Evolutionary conservation across 129 eudicot species (phyloP).

Genomic region (Flaveria trinervia): DNA sequence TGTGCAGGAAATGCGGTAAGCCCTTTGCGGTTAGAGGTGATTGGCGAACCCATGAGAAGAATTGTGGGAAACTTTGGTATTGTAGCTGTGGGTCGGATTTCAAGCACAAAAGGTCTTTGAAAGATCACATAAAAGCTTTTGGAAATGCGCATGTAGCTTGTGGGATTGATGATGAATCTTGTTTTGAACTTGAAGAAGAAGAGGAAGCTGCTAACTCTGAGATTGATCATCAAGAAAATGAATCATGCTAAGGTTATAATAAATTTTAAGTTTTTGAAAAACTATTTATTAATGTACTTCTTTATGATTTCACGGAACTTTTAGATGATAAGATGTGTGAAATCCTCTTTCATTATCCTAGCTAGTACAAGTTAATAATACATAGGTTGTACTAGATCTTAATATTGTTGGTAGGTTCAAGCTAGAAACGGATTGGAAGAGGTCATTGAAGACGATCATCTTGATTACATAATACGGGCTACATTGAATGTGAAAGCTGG

Average conservation of each 20-base stretch:
- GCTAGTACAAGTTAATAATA: slow-evolving; percentile 24
- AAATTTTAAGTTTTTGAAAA: slow-evolving; percentile 13
- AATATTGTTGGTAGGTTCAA: not conserved
- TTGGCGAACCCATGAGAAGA: slow-evolving; percentile 93
- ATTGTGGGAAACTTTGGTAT: slow-evolving; percentile 91
- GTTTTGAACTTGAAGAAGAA: slow-evolving; percentile 48
- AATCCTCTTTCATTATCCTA: slow-evolving; percentile 5
- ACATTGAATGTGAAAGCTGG: too few relatives aligned
- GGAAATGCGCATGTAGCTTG: slow-evolving; percentile 70
- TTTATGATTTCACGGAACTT: slow-evolving; percentile 18
- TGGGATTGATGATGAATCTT: slow-evolving; percentile 58
- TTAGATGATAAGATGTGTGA: slow-evolving; percentile 11
- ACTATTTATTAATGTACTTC: slow-evolving; percentile 19
- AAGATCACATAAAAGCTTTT: slow-evolving; percentile 82
- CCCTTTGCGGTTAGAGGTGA: slow-evolving; percentile 88
- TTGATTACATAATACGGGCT: too few relatives aligned
- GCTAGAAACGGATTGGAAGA: not conserved
- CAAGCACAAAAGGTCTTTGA: slow-evolving; percentile 83
- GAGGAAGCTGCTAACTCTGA: slow-evolving; percentile 56
- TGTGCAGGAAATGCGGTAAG: slow-evolving; percentile 82
- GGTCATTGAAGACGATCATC: not conserved
- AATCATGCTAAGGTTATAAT: slow-evolving; percentile 13
- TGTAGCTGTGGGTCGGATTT: slow-evolving; percentile 87
- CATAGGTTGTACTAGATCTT: slow-evolving; percentile 22
- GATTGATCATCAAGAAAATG: slow-evolving; percentile 64